phyloP scores from a whole-genome alignment of 2,329 filamentous ascomycete genomes.

The Fusarium liriodendri region DNA sequence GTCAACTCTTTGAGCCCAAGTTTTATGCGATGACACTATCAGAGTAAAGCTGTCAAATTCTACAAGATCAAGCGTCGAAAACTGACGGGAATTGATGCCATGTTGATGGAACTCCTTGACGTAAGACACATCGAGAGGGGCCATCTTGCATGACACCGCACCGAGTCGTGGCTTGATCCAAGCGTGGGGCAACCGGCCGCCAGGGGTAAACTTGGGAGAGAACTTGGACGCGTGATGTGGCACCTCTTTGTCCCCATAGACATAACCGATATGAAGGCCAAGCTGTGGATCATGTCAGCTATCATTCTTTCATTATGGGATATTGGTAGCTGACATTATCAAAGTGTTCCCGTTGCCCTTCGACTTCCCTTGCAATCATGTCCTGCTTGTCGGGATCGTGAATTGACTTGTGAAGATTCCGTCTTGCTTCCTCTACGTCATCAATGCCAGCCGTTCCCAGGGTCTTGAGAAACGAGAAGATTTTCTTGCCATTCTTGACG shows the following conservation, averaged over 20 bases:
- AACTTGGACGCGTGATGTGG: not conserved
- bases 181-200: not conserved
- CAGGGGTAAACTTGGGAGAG: not conserved
- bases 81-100: not conserved
- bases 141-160: not conserved
- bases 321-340: not conserved
- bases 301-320: not conserved
- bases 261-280: not conserved
- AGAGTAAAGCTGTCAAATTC: not conserved
- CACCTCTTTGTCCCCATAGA: not conserved
- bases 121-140: not conserved
- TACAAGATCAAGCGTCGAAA: not conserved
- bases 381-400: not conserved
- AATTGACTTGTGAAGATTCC: not conserved
- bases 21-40: not conserved
- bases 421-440: not conserved
- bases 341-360: not conserved
- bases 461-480: not conserved
- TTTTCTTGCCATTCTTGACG: not conserved
- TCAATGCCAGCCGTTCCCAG: not conserved
- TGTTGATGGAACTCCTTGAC: not conserved
- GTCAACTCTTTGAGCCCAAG: not conserved
- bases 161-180: not conserved
- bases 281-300: not conserved
- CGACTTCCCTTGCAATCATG: not conserved